A percentile compares a stretch with the other conserved stretches of the same genome.
Conservation (phyloP, 2,329 filamentous ascomycete species). For the Aspergillus persii region DNA sequence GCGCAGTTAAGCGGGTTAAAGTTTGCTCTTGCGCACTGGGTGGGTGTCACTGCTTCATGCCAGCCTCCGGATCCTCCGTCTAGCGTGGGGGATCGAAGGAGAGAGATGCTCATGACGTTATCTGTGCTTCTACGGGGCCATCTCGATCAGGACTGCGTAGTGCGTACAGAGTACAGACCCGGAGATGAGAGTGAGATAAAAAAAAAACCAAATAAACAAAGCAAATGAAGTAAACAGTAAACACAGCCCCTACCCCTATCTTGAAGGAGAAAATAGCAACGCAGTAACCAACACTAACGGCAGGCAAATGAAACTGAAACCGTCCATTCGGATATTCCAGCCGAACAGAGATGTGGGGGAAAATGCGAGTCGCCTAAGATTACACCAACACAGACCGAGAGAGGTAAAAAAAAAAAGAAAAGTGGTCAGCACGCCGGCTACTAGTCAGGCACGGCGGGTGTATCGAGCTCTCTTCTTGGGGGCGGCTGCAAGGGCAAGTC, state of each 20-base stretch:
- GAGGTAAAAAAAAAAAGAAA: no score
- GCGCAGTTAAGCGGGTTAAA: not conserved
- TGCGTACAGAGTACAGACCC: not conserved
- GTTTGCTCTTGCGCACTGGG: not conserved
- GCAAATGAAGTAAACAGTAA: not conserved
- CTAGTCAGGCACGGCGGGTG: not conserved
- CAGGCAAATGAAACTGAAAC: not conserved
- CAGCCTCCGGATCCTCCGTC: not conserved
- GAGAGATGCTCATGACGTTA: not conserved
- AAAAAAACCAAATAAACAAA: not conserved
- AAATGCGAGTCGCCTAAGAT: not conserved
- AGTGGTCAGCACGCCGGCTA: no score
- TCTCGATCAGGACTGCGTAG: not conserved
- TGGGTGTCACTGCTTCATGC: not conserved
- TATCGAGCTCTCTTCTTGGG: not conserved
- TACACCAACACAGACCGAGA: not conserved
- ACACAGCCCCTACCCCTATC: not conserved
- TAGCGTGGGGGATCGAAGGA: not conserved
- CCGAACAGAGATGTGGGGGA: not conserved
- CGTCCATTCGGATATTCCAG: not conserved
- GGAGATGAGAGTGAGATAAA: not conserved
- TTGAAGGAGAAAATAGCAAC: not conserved
- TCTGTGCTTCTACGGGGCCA: not conserved
- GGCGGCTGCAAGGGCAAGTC: not conserved
- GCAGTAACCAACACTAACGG: not conserved